A percentile compares a stretch with the other conserved stretches of the same genome.
phyloP scores from a whole-genome alignment of 176 grass and related monocot genomes.

The Cenchrus purpureus region DNA sequence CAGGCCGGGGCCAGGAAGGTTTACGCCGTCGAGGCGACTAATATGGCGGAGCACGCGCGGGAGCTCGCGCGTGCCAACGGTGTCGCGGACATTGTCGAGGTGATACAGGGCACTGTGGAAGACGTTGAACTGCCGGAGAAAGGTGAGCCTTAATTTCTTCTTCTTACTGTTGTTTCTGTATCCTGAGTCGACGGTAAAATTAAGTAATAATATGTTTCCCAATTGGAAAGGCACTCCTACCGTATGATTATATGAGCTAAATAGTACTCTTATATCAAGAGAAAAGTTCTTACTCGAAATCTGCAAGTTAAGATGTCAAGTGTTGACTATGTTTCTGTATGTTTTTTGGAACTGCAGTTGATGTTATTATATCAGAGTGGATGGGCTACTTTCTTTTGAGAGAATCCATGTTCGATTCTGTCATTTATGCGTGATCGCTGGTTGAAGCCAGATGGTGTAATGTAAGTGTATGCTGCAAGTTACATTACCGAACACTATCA shows the following conservation, averaged over 20 bases:
- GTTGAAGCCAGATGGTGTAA: conserved; percentile 93
- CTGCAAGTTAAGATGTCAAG: not conserved
- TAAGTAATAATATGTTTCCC: not conserved
- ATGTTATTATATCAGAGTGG: conserved; percentile 99
- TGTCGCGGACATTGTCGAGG: conserved; percentile 74
- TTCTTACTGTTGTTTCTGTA: not conserved
- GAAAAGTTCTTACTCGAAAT: not conserved
- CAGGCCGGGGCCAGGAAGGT: conserved; percentile 96
- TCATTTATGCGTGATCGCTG: conserved; percentile 94
- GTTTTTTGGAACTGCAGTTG: conserved; percentile 59
- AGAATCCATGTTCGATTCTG: conserved; percentile 98
- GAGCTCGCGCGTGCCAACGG: conserved; percentile 79
- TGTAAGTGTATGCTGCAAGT: conserved; percentile 50
- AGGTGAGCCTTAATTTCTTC: conserved; percentile 51
- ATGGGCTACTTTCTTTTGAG: conserved; percentile 99
- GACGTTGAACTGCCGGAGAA: conserved; percentile 81
- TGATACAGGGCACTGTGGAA: conserved; percentile 93
- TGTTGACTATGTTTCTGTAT: conserved; percentile 29
- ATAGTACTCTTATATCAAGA: not conserved
- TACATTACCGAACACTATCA: not conserved
- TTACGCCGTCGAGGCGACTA: conserved; percentile 92
- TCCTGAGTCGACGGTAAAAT: not conserved
- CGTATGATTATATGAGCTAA: not conserved
- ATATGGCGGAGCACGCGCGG: conserved; percentile 93
- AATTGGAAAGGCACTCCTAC: not conserved